Evolutionary conservation across 305 asterid genomes (phyloP).

Genomic region (Fraxinus angustifolia): DNA sequence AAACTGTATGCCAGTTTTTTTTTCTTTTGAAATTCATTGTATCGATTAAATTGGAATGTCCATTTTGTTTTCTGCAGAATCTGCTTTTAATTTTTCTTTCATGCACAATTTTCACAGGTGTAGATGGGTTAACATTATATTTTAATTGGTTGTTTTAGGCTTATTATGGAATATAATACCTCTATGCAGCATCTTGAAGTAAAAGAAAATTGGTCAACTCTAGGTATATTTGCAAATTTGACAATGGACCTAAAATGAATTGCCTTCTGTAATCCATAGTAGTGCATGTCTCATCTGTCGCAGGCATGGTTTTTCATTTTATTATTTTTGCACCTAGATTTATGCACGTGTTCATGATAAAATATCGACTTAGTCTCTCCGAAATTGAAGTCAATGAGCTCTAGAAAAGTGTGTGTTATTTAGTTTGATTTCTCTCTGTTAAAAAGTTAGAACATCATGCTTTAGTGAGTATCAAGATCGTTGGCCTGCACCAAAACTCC

Average conservation of each 20-base stretch:
- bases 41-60: background rate
- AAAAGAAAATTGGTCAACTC: conserved; percentile 2
- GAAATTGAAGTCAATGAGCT: background rate
- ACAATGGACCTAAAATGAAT: background rate
- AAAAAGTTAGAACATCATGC: background rate
- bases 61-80: background rate
- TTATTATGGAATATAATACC: background rate
- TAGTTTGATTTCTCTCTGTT: background rate
- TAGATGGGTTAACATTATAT: background rate
- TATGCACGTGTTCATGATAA: conserved; percentile 4
- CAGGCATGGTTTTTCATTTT: background rate
- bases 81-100: conserved; percentile 1
- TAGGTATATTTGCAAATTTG: background rate
- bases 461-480: background rate
- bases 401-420: background rate
- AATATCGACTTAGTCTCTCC: background rate
- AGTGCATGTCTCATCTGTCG: background rate
- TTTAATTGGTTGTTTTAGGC: background rate
- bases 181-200: conserved; percentile 2
- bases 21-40: background rate
- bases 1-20: background rate
- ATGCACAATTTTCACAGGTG: background rate
- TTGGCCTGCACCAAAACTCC: background rate
- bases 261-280: background rate
- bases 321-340: background rate